Base-by-base conservation (phyloP, 192 early-diverging fungal species). In the Coemansia sp. region DNA sequence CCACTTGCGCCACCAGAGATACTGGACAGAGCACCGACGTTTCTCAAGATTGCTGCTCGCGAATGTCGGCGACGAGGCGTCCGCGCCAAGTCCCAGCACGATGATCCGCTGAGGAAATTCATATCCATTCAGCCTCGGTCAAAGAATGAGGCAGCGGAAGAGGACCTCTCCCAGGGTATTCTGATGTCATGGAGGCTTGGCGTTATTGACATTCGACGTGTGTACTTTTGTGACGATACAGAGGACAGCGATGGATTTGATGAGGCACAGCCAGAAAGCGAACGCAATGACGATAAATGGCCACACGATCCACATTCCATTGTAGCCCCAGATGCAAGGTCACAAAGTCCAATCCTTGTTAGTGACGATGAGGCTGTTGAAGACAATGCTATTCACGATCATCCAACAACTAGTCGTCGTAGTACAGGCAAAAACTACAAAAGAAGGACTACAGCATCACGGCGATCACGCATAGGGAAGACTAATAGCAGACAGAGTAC, bases 291-390 rank as follows among this genome's bases (percentile, higher is more conserved):
- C 21, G 63, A 14, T 18, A 58, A 64, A 32, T 62, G 54, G 69
- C 23, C 57, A 16, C 24, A 19, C 7, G 25, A 19, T 25, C 5
- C 5, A 14, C 24, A 28, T 5, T 49, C 12, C 1, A 31, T 23
- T 7, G 19, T 27, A 26, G 28, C 34, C 4, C 41, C 19, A 23
- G 50, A 54, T 10, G 19, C 47, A 8, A 21, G 31, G 28, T 32
- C 28, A 7, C 52, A 27, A 30, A 38, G 25, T 8, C 44, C 76
- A 49, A 79, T 81, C 5, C 12, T 75, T 19, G 64, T 81, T 49
- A 81, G 78, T 22, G 78, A 81, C 38, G 73, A 67, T 19, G 78
- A 81, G 60, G 78, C 78, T 1, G 50, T 62, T 6, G 78, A 81
- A 31, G 78, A 81, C 56, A 81, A 81, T 48, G 56, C 54, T 0